Conservation (phyloP, 2,329 filamentous ascomycete genomes). For the Scedosporium aurantiacum region DNA sequence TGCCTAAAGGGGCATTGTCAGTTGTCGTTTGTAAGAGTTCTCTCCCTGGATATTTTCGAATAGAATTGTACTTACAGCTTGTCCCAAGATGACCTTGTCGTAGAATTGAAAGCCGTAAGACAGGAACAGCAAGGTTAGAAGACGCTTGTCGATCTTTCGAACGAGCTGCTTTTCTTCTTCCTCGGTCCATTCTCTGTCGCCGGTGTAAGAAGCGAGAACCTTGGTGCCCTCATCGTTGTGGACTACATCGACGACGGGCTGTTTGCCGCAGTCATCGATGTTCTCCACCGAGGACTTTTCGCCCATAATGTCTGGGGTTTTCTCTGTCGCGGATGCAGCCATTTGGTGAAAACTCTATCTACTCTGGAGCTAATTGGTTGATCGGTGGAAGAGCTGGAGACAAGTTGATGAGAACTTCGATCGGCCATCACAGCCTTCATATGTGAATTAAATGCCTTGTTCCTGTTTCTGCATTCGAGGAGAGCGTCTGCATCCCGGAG, state of each 20-base stretch:
- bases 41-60: not conserved
- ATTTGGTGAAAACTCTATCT: too few relatives aligned
- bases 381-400: too few relatives aligned
- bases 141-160: constrained; percentile 14
- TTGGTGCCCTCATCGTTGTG: constrained; percentile 24
- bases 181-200: constrained; percentile 25
- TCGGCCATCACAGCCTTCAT: too few relatives aligned
- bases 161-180: constrained; percentile 26
- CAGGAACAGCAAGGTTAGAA: constrained; percentile 14
- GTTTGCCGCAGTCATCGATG: not conserved
- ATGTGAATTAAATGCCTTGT: too few relatives aligned
- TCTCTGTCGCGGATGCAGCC: not conserved
- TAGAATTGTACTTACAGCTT: constrained; percentile 27
- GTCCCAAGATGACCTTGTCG: constrained; percentile 39
- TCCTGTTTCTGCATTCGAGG: too few relatives aligned
- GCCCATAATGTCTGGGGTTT: not conserved
- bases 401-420: too few relatives aligned
- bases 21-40: not conserved
- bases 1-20: constrained; percentile 8
- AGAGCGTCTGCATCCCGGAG: too few relatives aligned
- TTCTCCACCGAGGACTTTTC: not conserved
- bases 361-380: too few relatives aligned
- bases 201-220: constrained; percentile 25
- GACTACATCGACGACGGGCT: constrained; percentile 17
- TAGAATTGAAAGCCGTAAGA: constrained; percentile 14